These are phyloP conservation scores for Stemphylium beticola DNA, from an alignment of 2,329 filamentous ascomycete genomes.

Conservation along the genomic window DNA sequence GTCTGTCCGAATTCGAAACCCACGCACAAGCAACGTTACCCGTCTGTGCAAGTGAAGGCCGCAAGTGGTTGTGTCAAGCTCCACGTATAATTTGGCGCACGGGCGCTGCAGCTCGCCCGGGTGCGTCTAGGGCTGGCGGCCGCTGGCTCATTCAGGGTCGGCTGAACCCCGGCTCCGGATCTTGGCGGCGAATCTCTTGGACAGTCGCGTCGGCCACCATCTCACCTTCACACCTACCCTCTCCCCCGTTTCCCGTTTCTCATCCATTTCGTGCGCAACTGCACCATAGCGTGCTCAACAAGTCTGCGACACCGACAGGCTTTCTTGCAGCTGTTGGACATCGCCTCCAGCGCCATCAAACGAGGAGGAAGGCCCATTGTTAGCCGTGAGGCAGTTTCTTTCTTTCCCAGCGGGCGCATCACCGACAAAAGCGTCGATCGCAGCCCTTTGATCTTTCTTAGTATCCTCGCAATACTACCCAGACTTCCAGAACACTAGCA, in stretches of 20 bases:
- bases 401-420: conserved; percentile 19
- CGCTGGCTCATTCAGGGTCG: conserved; percentile 9
- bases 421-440: conserved; percentile 17
- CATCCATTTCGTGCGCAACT: conserved; percentile 14
- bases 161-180: conserved; percentile 25
- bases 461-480: conserved; percentile 28
- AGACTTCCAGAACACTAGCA: conserved; percentile 19
- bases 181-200: conserved; percentile 22
- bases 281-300: conserved; percentile 6
- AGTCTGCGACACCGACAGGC: conserved; percentile 4
- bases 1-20: background rate
- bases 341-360: background rate
- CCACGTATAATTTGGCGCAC: conserved; percentile 33
- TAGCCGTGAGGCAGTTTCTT: conserved; percentile 14
- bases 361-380: background rate
- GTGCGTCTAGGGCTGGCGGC: too few species aligned
- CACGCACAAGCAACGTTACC: background rate
- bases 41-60: background rate
- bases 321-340: conserved; percentile 4
- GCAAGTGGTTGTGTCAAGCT: conserved; percentile 7
- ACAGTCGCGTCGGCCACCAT: conserved; percentile 8
- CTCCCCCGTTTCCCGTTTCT: conserved; percentile 10
- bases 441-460: conserved; percentile 19
- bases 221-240: conserved; percentile 1
- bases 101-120: conserved; percentile 9